These are phyloP conservation scores for Globisporangium radiosum DNA, from an alignment of 352 stramenopile genomes.

Conservation along the genomic window DNA sequence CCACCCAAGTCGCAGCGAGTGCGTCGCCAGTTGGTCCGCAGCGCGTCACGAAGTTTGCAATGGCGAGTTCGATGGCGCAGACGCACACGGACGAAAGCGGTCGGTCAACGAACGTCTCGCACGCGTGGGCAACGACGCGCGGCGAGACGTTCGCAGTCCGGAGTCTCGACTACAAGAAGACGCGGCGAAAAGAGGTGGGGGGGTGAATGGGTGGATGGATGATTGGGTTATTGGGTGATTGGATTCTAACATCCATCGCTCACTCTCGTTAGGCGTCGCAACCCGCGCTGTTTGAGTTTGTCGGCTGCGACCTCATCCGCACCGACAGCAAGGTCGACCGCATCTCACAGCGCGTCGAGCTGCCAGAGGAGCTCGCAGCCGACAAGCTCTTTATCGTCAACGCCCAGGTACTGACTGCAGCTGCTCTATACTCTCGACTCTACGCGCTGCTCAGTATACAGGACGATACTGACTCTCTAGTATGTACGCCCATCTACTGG, in stretches of 20 bases:
- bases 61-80: constrained; percentile 49
- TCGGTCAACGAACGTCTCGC: constrained; percentile 41
- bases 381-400: constrained; percentile 80
- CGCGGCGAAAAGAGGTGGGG: constrained; percentile 65
- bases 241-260: too few species aligned
- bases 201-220: background rate
- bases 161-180: constrained; percentile 77
- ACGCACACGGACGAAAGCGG: constrained; percentile 41
- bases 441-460: background rate
- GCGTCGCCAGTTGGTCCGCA: constrained; percentile 6
- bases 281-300: constrained; percentile 68
- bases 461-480: background rate
- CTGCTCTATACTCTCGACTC: background rate
- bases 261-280: constrained; percentile 26
- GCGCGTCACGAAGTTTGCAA: constrained; percentile 34
- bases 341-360: constrained; percentile 64
- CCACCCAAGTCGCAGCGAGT: background rate
- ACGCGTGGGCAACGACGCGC: constrained; percentile 39
- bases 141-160: constrained; percentile 67
- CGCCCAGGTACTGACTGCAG: constrained; percentile 37
- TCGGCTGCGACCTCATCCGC: constrained; percentile 65
- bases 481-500: background rate
- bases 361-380: constrained; percentile 43
- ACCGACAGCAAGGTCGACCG: constrained; percentile 68
- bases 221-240: background rate